phyloP scores from a whole-genome alignment of 2,329 filamentous ascomycete genomes.

The Sporothrix variecibatus region DNA sequence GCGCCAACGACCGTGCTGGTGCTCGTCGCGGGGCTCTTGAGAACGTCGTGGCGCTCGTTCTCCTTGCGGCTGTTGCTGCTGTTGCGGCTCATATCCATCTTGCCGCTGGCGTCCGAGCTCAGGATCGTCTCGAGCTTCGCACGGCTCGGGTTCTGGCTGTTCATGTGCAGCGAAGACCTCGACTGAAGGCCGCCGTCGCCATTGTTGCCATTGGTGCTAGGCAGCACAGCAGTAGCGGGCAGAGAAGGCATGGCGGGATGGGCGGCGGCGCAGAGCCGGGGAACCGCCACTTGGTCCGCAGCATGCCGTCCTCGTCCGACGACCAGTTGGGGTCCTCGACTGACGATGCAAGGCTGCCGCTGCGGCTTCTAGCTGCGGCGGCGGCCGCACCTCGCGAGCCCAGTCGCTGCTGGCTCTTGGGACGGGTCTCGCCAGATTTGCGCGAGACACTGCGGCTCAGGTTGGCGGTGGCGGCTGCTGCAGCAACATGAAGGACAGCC shows the following conservation, averaged over 20 bases:
- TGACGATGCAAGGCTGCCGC: conserved; percentile 29
- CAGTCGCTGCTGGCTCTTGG: conserved; percentile 22
- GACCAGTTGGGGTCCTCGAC: conserved; percentile 33
- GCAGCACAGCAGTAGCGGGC: conserved; percentile 2
- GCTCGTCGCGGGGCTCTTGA: conserved; percentile 3
- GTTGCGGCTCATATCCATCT: conserved; percentile 16
- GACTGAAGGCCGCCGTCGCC: background rate
- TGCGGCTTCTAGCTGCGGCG: conserved; percentile 24
- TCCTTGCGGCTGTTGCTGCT: background rate
- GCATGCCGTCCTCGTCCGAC: conserved; percentile 38
- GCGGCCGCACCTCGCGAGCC: background rate
- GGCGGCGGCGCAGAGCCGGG: background rate
- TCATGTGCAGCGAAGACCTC: background rate
- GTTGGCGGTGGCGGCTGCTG: conserved; percentile 22
- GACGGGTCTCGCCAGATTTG: conserved; percentile 20
- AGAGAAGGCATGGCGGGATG: conserved; percentile 40
- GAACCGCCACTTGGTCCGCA: conserved; percentile 31
- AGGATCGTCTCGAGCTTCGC: conserved; percentile 51
- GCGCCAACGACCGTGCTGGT: background rate
- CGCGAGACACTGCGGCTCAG: conserved; percentile 33
- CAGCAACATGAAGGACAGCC: conserved; percentile 33
- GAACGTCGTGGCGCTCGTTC: conserved; percentile 20
- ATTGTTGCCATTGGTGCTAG: background rate
- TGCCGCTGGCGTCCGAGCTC: conserved; percentile 43
- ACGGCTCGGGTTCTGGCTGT: conserved; percentile 30